Evolutionary conservation across 140 eudicot genomes (phyloP).

Genomic region (Stevia rebaudiana): DNA sequence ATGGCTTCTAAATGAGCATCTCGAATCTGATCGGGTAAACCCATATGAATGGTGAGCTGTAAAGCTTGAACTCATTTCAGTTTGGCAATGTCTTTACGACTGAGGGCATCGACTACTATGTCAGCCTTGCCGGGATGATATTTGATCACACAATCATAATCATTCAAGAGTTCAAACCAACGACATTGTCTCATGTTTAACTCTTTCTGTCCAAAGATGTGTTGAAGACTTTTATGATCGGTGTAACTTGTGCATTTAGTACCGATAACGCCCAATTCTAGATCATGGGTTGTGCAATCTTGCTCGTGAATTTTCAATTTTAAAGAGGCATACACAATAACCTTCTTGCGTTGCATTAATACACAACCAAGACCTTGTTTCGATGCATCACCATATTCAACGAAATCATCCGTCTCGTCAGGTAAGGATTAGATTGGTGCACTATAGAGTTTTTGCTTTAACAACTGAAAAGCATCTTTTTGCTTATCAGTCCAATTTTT

Average conservation of each 20-base stretch:
- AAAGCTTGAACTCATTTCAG: not conserved
- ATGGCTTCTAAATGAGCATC: not conserved
- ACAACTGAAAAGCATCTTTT: not conserved
- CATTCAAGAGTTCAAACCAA: too few species aligned
- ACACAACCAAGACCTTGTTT: not conserved
- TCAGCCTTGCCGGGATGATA: not conserved
- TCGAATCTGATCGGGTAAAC: not conserved
- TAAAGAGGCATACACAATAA: not conserved
- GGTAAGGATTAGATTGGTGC: not conserved
- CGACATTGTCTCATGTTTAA: too few species aligned
- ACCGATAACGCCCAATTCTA: not conserved
- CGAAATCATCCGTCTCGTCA: not conserved
- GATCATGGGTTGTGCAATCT: not conserved
- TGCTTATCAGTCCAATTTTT: too few species aligned
- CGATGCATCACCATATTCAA: not conserved
- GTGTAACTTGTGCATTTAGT: too few species aligned
- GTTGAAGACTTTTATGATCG: too few species aligned
- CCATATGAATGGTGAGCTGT: not conserved
- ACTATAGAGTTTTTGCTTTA: not conserved
- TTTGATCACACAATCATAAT: too few species aligned
- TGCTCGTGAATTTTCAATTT: not conserved
- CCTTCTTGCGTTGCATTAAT: not conserved
- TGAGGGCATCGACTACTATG: not conserved
- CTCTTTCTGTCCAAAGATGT: too few species aligned
- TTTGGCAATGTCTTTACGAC: not conserved